Evolutionary conservation across 371 early-diverging fungal genomes (phyloP), one percentile per base, ranked within the genome.

Genomic region (Lichtheimia ornata): DNA sequence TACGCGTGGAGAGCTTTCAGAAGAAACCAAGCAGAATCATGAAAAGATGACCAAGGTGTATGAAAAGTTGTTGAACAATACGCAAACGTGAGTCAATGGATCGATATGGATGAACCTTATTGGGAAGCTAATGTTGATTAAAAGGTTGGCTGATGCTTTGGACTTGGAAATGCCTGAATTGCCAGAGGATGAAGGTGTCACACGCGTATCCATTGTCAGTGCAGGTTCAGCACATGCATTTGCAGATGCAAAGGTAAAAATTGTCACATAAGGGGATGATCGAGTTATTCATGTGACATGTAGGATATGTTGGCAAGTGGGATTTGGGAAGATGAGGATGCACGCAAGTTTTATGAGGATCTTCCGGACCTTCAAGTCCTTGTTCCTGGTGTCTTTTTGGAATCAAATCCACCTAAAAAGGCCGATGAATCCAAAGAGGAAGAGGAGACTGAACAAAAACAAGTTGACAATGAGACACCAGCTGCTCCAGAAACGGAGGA

Each of bases 281-380:
- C 13, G 18, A 15, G 11, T 27, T 62, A 67, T 12, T 60, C 64
- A 13, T 60, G 51, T 5, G 64, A 56, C 24, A 61, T 53, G 42
- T 45, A 78, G 67, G 81, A 87, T 44, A 73, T 67, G 20, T 15
- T 67, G 11, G 67, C 71, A n/a, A 82, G 75, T 59, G 84, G 91
- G 25, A 73, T 88, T 15, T 96, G 94, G 90, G 94, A 94, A 67
- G 94, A 96, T 72, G 94, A 94, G 20, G 94, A 94, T 59, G 85
- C 89, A 11, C 83, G 88, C 18, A 77, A 81, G 27, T 96, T 96
- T 71, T 96, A 94, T 66, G 92, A 94, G 59, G 84, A 89, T 53
- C 60, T 94, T 4, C 70, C 91, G 17, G 91, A 94, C 69, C 79
- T 96, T 30, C 76, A 83, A 50, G 77, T 85, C 1, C 70, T 89